These are phyloP conservation scores for Candida neerlandica DNA, from an alignment of 1,139 yeast species.

Conservation along the genomic window DNA sequence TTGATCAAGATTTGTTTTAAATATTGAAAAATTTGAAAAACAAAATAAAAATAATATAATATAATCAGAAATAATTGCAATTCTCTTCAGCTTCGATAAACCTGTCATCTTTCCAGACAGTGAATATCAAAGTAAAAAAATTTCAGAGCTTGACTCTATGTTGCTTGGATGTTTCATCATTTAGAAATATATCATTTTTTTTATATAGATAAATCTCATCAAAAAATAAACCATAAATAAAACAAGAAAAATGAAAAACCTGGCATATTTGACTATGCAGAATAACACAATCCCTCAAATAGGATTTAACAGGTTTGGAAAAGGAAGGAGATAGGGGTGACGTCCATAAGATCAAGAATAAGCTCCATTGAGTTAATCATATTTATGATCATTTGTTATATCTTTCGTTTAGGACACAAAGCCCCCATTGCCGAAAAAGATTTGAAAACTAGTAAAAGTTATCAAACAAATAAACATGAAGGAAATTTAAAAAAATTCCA, in stretches of 20 bases:
- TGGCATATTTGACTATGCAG: slow-evolving; percentile 76
- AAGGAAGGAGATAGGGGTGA: slow-evolving; percentile 26
- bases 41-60: background rate
- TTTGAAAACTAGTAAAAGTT: slow-evolving; percentile 5
- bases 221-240: slow-evolving; percentile 1
- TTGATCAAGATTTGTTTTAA: slow-evolving; percentile 1
- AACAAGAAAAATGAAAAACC: slow-evolving; percentile 31
- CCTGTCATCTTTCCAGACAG: slow-evolving; percentile 54
- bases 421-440: slow-evolving; percentile 63
- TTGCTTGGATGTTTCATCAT: slow-evolving; percentile 81
- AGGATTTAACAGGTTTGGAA: slow-evolving; percentile 31
- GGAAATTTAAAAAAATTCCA: slow-evolving; percentile 8
- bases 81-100: slow-evolving; percentile 37
- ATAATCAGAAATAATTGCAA: slow-evolving; percentile 38
- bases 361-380: slow-evolving; percentile 87
- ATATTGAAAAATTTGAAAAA: too few species aligned
- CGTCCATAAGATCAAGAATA: slow-evolving; percentile 72
- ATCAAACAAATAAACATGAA: too few species aligned
- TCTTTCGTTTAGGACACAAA: slow-evolving; percentile 68
- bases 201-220: background rate
- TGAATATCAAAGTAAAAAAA: slow-evolving; percentile 33
- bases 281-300: slow-evolving; percentile 7
- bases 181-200: slow-evolving; percentile 14
- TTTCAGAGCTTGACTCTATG: slow-evolving; percentile 96
- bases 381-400: slow-evolving; percentile 63